Conservation (phyloP, 2,329 filamentous ascomycete genomes). For the Biscogniauxia mediterranea region DNA sequence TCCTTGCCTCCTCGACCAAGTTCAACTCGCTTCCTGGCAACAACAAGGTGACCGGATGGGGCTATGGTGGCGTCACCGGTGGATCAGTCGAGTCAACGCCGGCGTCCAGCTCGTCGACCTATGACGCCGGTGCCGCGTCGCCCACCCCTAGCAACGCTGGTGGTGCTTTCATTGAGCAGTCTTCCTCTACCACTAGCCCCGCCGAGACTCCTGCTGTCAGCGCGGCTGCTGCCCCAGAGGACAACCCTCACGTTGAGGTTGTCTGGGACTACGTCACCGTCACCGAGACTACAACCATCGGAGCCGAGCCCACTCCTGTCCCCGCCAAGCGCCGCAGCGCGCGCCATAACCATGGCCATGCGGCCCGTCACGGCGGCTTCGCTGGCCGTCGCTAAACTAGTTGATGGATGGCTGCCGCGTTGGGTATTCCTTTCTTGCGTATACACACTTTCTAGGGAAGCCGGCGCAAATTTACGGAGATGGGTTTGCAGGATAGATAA, state of each 20-base stretch:
- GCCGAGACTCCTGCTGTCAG: slow-evolving; percentile 18
- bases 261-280: slow-evolving; percentile 48
- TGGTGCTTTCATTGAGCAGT: slow-evolving; percentile 35
- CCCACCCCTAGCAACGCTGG: slow-evolving; percentile 8
- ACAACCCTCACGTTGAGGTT: slow-evolving; percentile 34
- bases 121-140: slow-evolving; percentile 1
- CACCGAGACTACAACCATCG: slow-evolving; percentile 30
- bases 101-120: slow-evolving; percentile 7
- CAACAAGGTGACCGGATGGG: slow-evolving; percentile 54
- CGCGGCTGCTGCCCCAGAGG: slow-evolving; percentile 16
- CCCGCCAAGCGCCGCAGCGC: slow-evolving; percentile 19
- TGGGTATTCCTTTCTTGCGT: not conserved
- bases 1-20: slow-evolving; percentile 37
- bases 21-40: slow-evolving; percentile 53
- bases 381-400: slow-evolving; percentile 19
- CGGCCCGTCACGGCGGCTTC: slow-evolving; percentile 23
- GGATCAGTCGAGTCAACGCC: slow-evolving; percentile 11
- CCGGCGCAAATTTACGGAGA: not conserved
- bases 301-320: not conserved
- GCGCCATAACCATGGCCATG: slow-evolving; percentile 22
- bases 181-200: slow-evolving; percentile 15
- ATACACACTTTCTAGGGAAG: not conserved
- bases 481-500: not conserved
- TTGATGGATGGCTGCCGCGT: not conserved
- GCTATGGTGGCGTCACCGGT: slow-evolving; percentile 36